Conservation (phyloP, 2,329 filamentous ascomycete genomes). For the Monosporascus sp. region DNA sequence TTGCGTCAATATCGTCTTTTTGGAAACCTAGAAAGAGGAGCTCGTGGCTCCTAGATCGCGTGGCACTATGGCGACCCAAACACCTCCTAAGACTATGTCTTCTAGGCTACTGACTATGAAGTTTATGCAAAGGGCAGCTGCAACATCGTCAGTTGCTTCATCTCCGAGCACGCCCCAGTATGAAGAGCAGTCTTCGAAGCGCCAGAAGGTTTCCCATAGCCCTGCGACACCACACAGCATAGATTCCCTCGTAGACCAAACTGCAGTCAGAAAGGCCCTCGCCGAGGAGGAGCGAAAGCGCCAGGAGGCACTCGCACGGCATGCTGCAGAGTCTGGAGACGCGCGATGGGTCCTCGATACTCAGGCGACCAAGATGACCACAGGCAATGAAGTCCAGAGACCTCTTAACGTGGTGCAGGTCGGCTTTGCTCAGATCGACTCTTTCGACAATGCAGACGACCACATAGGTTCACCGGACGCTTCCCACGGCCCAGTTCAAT, state of each 20-base stretch:
- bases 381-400: constrained; percentile 26
- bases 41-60: not conserved
- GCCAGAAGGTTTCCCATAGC: constrained; percentile 46
- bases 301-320: constrained; percentile 54
- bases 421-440: constrained; percentile 43
- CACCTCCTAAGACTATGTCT: constrained; percentile 68
- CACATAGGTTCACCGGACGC: constrained; percentile 13
- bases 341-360: constrained; percentile 70
- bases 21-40: not conserved
- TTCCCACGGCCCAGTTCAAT: constrained; percentile 10
- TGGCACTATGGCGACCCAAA: constrained; percentile 42
- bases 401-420: constrained; percentile 55
- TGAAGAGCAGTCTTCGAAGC: constrained; percentile 54
- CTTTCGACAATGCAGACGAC: constrained; percentile 16
- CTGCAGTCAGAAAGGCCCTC: constrained; percentile 57
- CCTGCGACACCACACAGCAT: constrained; percentile 27
- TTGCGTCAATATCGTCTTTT: not conserved
- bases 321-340: constrained; percentile 59
- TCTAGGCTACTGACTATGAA: constrained; percentile 90
- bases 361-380: constrained; percentile 28
- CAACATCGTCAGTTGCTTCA: constrained; percentile 42
- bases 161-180: constrained; percentile 37
- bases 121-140: constrained; percentile 88
- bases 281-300: constrained; percentile 63
- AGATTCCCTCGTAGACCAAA: constrained; percentile 48